phyloP scores from a whole-genome alignment of 495 filamentous ascomycete species.

The Aspergillus leporis region DNA sequence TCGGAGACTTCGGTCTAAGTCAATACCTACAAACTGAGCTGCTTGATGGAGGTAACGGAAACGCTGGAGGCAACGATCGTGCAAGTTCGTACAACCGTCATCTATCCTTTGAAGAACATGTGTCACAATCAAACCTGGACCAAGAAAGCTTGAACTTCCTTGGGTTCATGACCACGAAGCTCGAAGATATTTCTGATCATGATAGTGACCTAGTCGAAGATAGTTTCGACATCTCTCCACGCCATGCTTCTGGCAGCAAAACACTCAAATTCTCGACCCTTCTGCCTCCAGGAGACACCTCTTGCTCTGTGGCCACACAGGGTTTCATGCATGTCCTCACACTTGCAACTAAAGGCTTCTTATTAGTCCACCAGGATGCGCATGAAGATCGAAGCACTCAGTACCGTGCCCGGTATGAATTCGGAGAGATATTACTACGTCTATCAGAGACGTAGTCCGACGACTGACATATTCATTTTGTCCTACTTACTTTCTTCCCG shows the following conservation, averaged over 20 bases:
- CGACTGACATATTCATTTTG: neutral
- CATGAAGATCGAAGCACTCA: constrained; percentile 25
- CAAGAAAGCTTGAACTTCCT: constrained; percentile 61
- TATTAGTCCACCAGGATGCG: constrained; percentile 29
- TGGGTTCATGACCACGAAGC: constrained; percentile 46
- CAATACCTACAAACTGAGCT: constrained; percentile 38
- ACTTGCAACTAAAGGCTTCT: constrained; percentile 63
- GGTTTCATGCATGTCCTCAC: constrained; percentile 71
- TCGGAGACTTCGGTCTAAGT: constrained; percentile 43
- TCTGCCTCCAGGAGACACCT: constrained; percentile 54
- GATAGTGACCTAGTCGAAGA: neutral
- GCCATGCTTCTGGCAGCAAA: constrained; percentile 10
- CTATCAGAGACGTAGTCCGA: neutral
- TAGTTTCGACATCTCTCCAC: neutral
- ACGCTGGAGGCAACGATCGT: neutral
- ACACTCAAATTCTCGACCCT: constrained; percentile 59
- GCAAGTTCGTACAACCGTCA: constrained; percentile 1
- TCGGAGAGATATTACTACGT: constrained; percentile 33
- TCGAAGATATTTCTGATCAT: constrained; percentile 16
- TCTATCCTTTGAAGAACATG: constrained; percentile 30
- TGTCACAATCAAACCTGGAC: constrained; percentile 49
- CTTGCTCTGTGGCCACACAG: constrained; percentile 64
- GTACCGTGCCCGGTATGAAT: constrained; percentile 27
- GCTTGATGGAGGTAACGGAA: constrained; percentile 16
- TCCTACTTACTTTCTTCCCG: neutral